Evolutionary conservation across 208 protist species (phyloP).

Genomic region (Trypanosoma rangeli): DNA sequence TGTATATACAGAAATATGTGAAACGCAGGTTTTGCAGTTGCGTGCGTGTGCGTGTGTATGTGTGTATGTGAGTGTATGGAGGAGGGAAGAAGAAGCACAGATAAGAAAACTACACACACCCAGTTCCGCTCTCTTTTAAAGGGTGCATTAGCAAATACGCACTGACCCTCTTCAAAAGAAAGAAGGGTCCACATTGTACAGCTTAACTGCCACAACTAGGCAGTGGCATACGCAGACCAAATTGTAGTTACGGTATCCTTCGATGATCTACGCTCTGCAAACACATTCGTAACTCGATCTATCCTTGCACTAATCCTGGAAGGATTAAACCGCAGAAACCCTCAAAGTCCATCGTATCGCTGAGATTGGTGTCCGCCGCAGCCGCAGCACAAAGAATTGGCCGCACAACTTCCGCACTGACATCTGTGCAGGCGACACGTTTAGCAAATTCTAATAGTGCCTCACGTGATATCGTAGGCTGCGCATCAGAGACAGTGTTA

Average conservation of each 20-base stretch:
- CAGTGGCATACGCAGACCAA: neutral
- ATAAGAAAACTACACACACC: no score
- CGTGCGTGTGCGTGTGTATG: no score
- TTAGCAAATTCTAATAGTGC: conserved; percentile 18
- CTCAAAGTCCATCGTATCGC: conserved; percentile 13
- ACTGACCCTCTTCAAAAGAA: neutral
- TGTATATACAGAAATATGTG: no score
- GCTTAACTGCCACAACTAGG: no score
- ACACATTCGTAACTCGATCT: neutral
- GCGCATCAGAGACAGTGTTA: conserved; percentile 16
- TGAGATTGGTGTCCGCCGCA: neutral
- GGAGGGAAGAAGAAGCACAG: no score
- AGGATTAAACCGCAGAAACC: conserved; percentile 18
- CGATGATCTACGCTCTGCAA: neutral
- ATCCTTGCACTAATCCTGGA: neutral
- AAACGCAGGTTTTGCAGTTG: no score
- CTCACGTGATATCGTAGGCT: conserved; percentile 15
- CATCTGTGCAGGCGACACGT: neutral
- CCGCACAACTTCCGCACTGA: neutral
- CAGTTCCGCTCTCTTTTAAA: no score
- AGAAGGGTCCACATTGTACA: neutral
- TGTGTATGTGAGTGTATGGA: no score
- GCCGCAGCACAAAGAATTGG: conserved; percentile 6
- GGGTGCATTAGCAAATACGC: neutral
- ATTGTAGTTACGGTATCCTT: neutral